phyloP scores from a whole-genome alignment of 768 basidiomycete species.

The Suillus tomentosus region DNA sequence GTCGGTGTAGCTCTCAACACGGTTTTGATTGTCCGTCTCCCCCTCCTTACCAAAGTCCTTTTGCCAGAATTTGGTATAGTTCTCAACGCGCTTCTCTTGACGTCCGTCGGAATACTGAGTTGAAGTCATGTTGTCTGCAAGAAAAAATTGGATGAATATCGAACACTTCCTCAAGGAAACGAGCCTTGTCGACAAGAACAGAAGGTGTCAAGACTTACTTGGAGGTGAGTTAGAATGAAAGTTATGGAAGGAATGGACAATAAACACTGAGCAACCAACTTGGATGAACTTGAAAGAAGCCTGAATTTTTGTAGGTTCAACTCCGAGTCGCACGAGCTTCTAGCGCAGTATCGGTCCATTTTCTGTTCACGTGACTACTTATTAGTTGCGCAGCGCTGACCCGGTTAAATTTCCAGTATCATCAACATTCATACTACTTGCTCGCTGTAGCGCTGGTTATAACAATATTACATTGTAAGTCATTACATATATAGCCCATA shows the following conservation, averaged over 20 bases:
- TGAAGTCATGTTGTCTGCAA: conserved; percentile 13
- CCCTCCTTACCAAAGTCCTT: conserved; percentile 77
- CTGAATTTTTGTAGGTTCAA: not conserved
- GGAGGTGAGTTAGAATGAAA: not conserved
- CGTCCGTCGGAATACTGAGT: conserved; percentile 56
- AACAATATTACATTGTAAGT: too few species aligned
- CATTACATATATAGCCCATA: too few species aligned
- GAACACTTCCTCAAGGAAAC: not conserved
- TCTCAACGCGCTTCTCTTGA: conserved; percentile 66
- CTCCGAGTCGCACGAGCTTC: not conserved
- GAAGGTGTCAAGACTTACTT: not conserved
- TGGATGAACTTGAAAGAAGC: not conserved
- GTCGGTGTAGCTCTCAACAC: conserved; percentile 83
- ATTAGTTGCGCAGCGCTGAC: too few species aligned
- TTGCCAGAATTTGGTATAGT: conserved; percentile 93
- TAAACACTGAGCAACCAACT: not conserved
- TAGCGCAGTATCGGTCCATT: not conserved
- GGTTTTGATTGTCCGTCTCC: conserved; percentile 63
- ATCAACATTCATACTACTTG: too few species aligned
- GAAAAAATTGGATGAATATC: conserved; percentile 3
- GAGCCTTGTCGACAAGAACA: not conserved
- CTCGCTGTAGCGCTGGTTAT: too few species aligned
- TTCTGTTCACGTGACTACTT: not conserved
- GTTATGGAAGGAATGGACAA: not conserved
- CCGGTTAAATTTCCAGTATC: too few species aligned